Evolutionary conservation across 2,329 filamentous ascomycete species (phyloP), one percentile per base, ranked within the genome.

Genomic region (Dryadomyces quercivorus): DNA sequence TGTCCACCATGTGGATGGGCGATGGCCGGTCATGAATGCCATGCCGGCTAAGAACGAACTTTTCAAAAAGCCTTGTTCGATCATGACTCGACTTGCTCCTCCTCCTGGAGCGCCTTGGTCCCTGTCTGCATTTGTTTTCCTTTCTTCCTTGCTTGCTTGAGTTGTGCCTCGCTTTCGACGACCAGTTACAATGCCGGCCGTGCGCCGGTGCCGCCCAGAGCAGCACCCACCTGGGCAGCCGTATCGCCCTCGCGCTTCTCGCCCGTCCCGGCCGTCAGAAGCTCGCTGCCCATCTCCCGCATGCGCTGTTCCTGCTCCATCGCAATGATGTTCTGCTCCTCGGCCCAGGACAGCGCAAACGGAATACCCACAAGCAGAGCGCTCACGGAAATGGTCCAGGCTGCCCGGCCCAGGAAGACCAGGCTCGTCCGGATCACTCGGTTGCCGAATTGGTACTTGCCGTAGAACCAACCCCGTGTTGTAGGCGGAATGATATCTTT

Each of bases 221-320:
- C 75, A 5, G 73, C 72, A 47, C 72, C 71, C 44, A 80, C 66
- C 63, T 73, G 71, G 47, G 76, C 72, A 1, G 74, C 75, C 5
- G 76, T 79, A 57, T 65, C 70, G 56, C 56, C 53, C 12, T 65
- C 64, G 20, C 55, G 52, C 7, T 55, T 62, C 53, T 64, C 64
- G 51, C 51, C 75, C 15, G 72, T 75, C 40, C 73, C 75, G 13
- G 72, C 75, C 13, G 77, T 80, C 57, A 82, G 64, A 42, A 82
- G 67, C 67, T 95, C 88, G 66, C 86, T 85, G 59, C 89, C 89
- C 65, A 86, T 82, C 80, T 95, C 88, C 70, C 93, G 86, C 88
- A 95, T 93, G 70, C 86, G 84, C 81, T 91, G 90, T 75, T 96
- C 92, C 71, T 90, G 84, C 82, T 98, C 93, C 89, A 96, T 94